phyloP scores from a whole-genome alignment of 306 rosid species.

The Amphicarpaea edgeworthii region DNA sequence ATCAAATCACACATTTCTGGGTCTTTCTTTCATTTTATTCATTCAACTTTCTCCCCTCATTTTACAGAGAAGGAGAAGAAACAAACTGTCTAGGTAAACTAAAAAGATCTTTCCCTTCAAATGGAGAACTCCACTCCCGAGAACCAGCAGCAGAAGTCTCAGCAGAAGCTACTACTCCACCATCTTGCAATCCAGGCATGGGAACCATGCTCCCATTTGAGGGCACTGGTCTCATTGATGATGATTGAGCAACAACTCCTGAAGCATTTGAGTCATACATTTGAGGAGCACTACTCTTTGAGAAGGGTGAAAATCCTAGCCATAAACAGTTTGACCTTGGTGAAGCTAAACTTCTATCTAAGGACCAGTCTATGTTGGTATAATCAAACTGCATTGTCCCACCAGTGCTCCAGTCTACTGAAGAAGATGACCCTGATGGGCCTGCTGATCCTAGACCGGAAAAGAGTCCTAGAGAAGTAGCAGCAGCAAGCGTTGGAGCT shows the following conservation, averaged over 20 bases:
- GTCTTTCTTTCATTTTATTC: constrained; percentile 67
- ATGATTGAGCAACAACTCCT: constrained; percentile 62
- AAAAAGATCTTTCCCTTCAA: constrained; percentile 97
- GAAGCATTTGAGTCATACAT: constrained; percentile 70
- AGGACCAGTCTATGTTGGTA: constrained; percentile 87
- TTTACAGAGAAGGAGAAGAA: constrained; percentile 88
- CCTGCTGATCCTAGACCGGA: constrained; percentile 80
- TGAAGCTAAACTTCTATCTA: constrained; percentile 70
- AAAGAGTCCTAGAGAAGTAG: constrained; percentile 94
- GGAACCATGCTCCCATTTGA: constrained; percentile 67
- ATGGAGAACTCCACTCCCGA: constrained; percentile 94
- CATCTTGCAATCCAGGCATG: constrained; percentile 72
- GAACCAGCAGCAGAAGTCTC: constrained; percentile 71
- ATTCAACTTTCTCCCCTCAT: constrained; percentile 56
- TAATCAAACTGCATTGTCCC: constrained; percentile 77
- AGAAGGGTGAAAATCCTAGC: constrained; percentile 72
- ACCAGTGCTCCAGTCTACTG: constrained; percentile 89
- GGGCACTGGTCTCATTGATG: constrained; percentile 60
- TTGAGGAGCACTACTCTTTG: constrained; percentile 58
- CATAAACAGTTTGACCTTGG: constrained; percentile 68
- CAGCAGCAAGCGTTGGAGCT: constrained; percentile 77
- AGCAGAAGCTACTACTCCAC: constrained; percentile 61
- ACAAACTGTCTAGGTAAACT: constrained; percentile 96
- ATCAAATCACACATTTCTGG: constrained; percentile 69
- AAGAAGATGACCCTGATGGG: constrained; percentile 81